A percentile compares a stretch with the other conserved stretches of the same genome.
Evolutionary conservation across 768 basidiomycete genomes (phyloP).

Genomic region (Trametes maxima): DNA sequence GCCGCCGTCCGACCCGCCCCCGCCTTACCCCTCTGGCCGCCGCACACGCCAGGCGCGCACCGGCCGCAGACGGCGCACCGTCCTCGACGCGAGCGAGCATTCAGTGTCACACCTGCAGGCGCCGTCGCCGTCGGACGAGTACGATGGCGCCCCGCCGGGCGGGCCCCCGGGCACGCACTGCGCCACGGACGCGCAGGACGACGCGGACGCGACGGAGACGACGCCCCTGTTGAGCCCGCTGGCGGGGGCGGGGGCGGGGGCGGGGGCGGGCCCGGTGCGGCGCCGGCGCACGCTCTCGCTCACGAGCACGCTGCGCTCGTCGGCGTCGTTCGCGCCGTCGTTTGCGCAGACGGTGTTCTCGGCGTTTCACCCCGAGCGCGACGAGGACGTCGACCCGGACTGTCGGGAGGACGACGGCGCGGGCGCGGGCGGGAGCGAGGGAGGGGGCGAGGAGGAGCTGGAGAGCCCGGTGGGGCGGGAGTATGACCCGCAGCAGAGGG

Average conservation of each 20-base stretch:
- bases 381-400: slow-evolving; percentile 44
- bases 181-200: slow-evolving; percentile 14
- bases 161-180: slow-evolving; percentile 23
- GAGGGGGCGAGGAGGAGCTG: slow-evolving; percentile 24
- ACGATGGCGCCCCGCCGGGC: slow-evolving; percentile 24
- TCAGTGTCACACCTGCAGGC: slow-evolving; percentile 33
- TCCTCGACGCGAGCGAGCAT: slow-evolving; percentile 34
- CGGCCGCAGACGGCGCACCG: slow-evolving; percentile 34
- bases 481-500: slow-evolving; percentile 20
- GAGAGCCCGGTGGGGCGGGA: slow-evolving; percentile 19
- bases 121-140: slow-evolving; percentile 29
- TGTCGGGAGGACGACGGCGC: slow-evolving; percentile 29
- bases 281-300: slow-evolving; percentile 61
- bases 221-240: slow-evolving; percentile 47
- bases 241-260: slow-evolving; percentile 20
- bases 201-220: slow-evolving; percentile 44
- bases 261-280: slow-evolving; percentile 19
- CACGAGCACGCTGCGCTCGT: slow-evolving; percentile 51
- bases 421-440: slow-evolving; percentile 25
- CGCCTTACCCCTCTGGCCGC: slow-evolving; percentile 65
- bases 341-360: slow-evolving; percentile 71
- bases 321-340: slow-evolving; percentile 58
- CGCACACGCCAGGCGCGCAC: slow-evolving; percentile 40
- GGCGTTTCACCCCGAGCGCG: slow-evolving; percentile 60
- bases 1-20: slow-evolving; percentile 60